A percentile compares a stretch with the other conserved stretches of the same genome.
These are phyloP conservation scores for Russula dissimulans DNA, from an alignment of 768 basidiomycete species.

Conservation along the genomic window DNA sequence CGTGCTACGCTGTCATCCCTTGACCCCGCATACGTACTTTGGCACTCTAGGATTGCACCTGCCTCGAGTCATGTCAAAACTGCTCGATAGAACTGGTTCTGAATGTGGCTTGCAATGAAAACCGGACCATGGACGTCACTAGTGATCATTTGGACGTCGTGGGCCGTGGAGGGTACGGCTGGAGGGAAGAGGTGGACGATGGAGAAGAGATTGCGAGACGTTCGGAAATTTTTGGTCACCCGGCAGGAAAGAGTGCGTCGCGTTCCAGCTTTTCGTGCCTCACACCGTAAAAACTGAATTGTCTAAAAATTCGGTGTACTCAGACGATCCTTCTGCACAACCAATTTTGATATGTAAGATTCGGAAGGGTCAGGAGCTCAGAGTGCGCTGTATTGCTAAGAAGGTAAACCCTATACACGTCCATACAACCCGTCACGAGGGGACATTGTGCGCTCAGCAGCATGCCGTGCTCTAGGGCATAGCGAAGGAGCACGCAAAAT, in stretches of 20 bases:
- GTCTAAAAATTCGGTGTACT: neutral
- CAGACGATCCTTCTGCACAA: constrained; percentile 50
- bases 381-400: constrained; percentile 78
- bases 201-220: constrained; percentile 74
- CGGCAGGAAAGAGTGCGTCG: constrained; percentile 74
- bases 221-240: constrained; percentile 64
- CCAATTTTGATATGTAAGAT: constrained; percentile 88
- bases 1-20: constrained; percentile 20
- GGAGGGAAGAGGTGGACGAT: constrained; percentile 34
- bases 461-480: constrained; percentile 55
- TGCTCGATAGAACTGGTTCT: constrained; percentile 81
- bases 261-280: neutral
- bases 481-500: constrained; percentile 98
- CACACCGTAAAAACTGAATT: constrained; percentile 1
- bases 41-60: constrained; percentile 74
- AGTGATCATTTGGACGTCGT: constrained; percentile 73
- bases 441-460: neutral
- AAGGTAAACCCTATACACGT: constrained; percentile 46
- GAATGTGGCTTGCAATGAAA: constrained; percentile 63
- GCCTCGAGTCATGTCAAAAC: constrained; percentile 70
- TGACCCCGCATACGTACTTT: neutral
- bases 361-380: constrained; percentile 88
- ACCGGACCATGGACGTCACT: constrained; percentile 72
- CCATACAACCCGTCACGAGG: neutral
- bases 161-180: constrained; percentile 24